Conservation (phyloP, 805 yeast species). For the Candida hungchunana region DNA sequence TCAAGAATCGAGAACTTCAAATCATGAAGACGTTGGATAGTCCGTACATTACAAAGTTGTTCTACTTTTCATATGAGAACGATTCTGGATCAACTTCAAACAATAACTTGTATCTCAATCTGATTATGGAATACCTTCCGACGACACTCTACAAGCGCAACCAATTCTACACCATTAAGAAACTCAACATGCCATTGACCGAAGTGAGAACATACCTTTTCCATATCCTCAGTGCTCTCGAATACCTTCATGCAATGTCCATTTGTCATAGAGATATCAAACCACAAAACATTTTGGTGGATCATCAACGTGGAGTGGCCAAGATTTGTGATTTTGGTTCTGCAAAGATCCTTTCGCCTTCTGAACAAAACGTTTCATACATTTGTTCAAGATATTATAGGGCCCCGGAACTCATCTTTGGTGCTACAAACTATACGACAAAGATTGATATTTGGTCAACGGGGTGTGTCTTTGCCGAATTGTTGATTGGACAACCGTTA, state of each 20-base stretch:
- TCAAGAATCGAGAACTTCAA: conserved; percentile 91
- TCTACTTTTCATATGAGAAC: conserved; percentile 83
- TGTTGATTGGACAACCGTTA: conserved; percentile 90
- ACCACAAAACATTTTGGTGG: conserved; percentile 84
- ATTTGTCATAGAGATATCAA: conserved; percentile 92
- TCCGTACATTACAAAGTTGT: conserved; percentile 80
- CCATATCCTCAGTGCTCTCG: conserved; percentile 70
- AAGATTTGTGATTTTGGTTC: conserved; percentile 96
- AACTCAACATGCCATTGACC: conserved; percentile 78
- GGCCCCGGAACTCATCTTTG: conserved; percentile 97
- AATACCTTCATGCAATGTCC: conserved; percentile 73
- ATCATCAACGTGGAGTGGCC: conserved; percentile 78
- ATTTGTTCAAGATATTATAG: conserved; percentile 95
- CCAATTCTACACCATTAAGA: conserved; percentile 74
- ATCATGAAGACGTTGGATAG: conserved; percentile 90
- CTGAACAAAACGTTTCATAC: conserved; percentile 92
- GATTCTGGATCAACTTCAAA: conserved; percentile 34
- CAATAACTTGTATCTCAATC: conserved; percentile 75
- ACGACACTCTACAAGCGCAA: conserved; percentile 90
- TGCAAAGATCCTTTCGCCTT: conserved; percentile 85
- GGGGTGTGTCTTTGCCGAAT: conserved; percentile 97
- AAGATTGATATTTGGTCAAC: conserved; percentile 97
- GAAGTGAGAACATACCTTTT: conserved; percentile 84
- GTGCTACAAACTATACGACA: conserved; percentile 93
- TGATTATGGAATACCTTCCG: conserved; percentile 91